Evolutionary conservation across 176 grass and related monocot species (phyloP).

Genomic region (Aegilops sharonensis): DNA sequence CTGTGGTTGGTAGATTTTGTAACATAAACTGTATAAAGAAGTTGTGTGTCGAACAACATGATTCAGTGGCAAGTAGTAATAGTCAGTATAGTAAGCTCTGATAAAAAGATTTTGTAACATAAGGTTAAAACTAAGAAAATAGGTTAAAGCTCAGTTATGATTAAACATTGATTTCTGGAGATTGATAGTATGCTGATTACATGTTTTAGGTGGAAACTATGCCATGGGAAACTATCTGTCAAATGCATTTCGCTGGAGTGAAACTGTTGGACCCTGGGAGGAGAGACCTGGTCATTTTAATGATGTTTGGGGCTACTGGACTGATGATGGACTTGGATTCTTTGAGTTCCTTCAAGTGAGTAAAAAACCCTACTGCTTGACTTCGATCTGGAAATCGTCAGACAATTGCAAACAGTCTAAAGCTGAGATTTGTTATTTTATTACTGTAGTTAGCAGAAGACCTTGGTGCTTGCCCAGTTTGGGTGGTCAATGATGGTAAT

Average conservation of each 20-base stretch:
- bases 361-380: slow-evolving; percentile 34
- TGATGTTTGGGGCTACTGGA: slow-evolving; percentile 93
- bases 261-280: slow-evolving; percentile 86
- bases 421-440: slow-evolving; percentile 29
- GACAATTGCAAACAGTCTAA: background rate
- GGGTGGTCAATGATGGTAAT: slow-evolving; percentile 89
- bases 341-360: slow-evolving; percentile 94
- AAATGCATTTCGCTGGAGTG: slow-evolving; percentile 90
- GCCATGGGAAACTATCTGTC: slow-evolving; percentile 73
- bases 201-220: slow-evolving; percentile 81
- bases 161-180: slow-evolving; percentile 4
- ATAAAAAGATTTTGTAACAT: background rate
- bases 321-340: slow-evolving; percentile 86
- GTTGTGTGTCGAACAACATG: background rate
- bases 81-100: background rate
- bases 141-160: background rate
- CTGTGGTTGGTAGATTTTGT: background rate
- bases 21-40: background rate
- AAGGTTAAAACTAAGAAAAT: slow-evolving; percentile 22
- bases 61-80: background rate
- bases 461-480: slow-evolving; percentile 71
- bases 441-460: slow-evolving; percentile 84
- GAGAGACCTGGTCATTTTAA: slow-evolving; percentile 87
- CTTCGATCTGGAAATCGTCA: slow-evolving; percentile 13
- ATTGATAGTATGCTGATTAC: background rate